A percentile compares a stretch with the other conserved stretches of the same genome.
Evolutionary conservation across 2,329 filamentous ascomycete genomes (phyloP).

Genomic region (Exserohilum rostratum): DNA sequence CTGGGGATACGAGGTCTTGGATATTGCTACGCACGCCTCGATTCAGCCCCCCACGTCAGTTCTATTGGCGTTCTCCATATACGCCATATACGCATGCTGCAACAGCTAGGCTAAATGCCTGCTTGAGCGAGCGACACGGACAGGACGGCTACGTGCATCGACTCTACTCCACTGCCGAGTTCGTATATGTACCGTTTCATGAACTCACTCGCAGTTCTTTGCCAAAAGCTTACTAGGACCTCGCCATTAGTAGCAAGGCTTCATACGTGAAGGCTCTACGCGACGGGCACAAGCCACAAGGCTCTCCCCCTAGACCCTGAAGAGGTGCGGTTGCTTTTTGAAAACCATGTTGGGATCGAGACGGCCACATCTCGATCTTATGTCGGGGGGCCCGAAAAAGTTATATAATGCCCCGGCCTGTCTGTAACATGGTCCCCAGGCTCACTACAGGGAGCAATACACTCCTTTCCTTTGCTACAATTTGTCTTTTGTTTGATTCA

Average conservation of each 20-base stretch:
- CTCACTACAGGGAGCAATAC: background rate
- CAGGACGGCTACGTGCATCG: background rate
- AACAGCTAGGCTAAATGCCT: constrained; percentile 9
- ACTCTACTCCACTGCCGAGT: constrained; percentile 4
- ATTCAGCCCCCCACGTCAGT: constrained; percentile 1
- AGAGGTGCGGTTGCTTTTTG: background rate
- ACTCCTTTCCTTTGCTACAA: background rate
- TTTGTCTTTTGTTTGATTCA: background rate
- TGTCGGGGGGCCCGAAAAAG: background rate
- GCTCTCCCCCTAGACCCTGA: background rate
- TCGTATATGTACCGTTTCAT: background rate
- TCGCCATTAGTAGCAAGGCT: background rate
- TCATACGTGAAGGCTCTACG: background rate
- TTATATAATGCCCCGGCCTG: background rate
- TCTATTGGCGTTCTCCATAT: background rate
- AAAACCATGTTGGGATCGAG: background rate
- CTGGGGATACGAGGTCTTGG: background rate
- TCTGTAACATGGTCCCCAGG: background rate
- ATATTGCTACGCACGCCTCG: background rate
- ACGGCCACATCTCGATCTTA: constrained; percentile 1
- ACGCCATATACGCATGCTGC: background rate
- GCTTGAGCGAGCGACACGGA: constrained; percentile 3
- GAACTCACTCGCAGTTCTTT: background rate
- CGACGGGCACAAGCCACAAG: background rate
- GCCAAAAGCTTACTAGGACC: background rate